Conservation (phyloP, 1,139 yeast species). For the Yamadazyma jaroonii region DNA sequence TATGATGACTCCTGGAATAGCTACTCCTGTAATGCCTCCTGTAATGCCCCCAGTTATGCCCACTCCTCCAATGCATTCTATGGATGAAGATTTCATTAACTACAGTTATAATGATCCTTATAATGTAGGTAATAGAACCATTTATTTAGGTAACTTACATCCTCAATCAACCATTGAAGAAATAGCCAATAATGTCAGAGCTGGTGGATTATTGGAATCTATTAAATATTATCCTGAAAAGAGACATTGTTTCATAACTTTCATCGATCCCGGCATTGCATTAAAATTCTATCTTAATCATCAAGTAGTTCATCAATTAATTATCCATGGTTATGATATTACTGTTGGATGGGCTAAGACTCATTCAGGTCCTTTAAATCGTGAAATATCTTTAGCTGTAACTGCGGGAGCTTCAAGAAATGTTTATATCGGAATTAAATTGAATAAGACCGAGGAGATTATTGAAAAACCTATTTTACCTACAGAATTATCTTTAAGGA, state of each 20-base stretch:
- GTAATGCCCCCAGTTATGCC: neutral
- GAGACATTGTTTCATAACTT: slow-evolving; percentile 44
- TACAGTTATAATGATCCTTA: slow-evolving; percentile 19
- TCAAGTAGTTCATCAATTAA: slow-evolving; percentile 44
- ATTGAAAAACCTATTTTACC: slow-evolving; percentile 24
- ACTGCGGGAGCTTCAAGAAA: slow-evolving; percentile 50
- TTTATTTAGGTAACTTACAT: slow-evolving; percentile 45
- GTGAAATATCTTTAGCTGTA: slow-evolving; percentile 43
- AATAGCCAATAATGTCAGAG: slow-evolving; percentile 47
- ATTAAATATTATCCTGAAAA: slow-evolving; percentile 37
- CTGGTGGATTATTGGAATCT: slow-evolving; percentile 46
- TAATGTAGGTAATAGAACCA: slow-evolving; percentile 40
- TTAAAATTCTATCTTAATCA: slow-evolving; percentile 42
- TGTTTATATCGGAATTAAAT: slow-evolving; percentile 42
- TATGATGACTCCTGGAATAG: neutral
- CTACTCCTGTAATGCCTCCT: slow-evolving; percentile 1
- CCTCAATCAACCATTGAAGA: slow-evolving; percentile 47
- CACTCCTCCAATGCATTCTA: neutral
- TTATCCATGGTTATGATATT: slow-evolving; percentile 45
- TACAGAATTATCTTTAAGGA: slow-evolving; percentile 38
- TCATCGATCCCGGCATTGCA: slow-evolving; percentile 42
- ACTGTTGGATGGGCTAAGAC: slow-evolving; percentile 49
- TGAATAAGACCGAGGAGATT: slow-evolving; percentile 18
- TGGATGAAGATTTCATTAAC: slow-evolving; percentile 3
- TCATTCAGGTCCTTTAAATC: slow-evolving; percentile 38